phyloP scores from a whole-genome alignment of 192 early-diverging fungal genomes.

The Neocallimastix lanati region DNA sequence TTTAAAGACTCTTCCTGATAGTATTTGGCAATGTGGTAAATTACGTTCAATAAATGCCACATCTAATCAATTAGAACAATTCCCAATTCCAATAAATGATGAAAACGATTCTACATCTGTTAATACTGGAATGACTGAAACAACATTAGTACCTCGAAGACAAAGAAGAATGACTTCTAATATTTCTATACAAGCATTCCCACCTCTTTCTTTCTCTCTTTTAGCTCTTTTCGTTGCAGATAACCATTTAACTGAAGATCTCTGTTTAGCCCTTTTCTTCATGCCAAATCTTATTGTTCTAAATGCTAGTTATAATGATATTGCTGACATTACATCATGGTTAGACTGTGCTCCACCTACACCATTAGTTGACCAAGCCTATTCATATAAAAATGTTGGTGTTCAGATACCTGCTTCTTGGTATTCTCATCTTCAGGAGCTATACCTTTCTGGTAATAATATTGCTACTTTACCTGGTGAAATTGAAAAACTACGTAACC shows the following conservation, averaged over 20 bases:
- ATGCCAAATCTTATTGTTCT: conserved; percentile 57
- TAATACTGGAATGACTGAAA: conserved; percentile 18
- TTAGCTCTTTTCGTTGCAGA: conserved; percentile 54
- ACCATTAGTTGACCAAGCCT: background rate
- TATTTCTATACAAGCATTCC: conserved; percentile 6
- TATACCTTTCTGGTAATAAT: conserved; percentile 71
- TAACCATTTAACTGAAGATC: conserved; percentile 63
- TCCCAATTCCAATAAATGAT: conserved; percentile 50
- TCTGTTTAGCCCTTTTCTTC: conserved; percentile 51
- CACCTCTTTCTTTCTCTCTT: conserved; percentile 36
- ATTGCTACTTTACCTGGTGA: conserved; percentile 68
- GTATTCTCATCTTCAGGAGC: conserved; percentile 43
- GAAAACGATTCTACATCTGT: conserved; percentile 16
- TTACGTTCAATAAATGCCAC: conserved; percentile 55
- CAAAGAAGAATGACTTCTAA: background rate
- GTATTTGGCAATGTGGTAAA: conserved; percentile 55
- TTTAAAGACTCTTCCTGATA: conserved; percentile 44
- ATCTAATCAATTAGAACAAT: conserved; percentile 60
- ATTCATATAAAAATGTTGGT: conserved; percentile 6
- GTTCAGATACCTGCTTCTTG: conserved; percentile 17
- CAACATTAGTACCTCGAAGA: conserved; percentile 19
- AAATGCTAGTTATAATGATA: conserved; percentile 64
- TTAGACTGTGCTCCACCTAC: conserved; percentile 8
- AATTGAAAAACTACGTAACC: conserved; percentile 46
- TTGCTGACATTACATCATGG: conserved; percentile 63